Conservation (phyloP, 805 yeast species). For the Candida takata region DNA sequence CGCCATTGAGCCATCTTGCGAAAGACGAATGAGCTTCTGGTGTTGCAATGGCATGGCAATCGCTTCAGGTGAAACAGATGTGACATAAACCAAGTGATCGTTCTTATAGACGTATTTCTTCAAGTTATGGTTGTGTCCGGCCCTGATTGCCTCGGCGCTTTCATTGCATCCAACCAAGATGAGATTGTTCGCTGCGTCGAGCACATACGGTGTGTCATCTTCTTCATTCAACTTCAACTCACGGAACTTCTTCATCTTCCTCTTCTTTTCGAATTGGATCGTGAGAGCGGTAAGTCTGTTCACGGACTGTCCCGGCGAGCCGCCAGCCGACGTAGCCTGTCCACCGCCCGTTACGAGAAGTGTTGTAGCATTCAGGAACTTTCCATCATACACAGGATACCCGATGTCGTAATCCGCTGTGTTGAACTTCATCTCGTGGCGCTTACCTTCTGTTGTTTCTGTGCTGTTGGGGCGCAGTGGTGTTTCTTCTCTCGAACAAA, state of each 20-base stretch:
- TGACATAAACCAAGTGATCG: conserved; percentile 62
- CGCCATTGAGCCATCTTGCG: conserved; percentile 55
- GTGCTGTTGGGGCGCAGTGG: background rate
- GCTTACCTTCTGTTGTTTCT: background rate
- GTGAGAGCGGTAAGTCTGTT: conserved; percentile 73
- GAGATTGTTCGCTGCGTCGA: conserved; percentile 48
- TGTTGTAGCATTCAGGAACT: conserved; percentile 56
- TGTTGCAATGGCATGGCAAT: conserved; percentile 36
- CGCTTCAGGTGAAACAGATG: conserved; percentile 52
- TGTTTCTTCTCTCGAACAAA: no score
- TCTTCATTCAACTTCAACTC: conserved; percentile 56
- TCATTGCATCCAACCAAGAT: conserved; percentile 79
- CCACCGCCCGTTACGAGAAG: conserved; percentile 66
- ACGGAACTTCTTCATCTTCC: conserved; percentile 55
- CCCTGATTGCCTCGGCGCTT: conserved; percentile 47
- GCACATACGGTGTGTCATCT: conserved; percentile 80
- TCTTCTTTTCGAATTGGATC: conserved; percentile 46
- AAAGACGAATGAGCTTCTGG: conserved; percentile 50
- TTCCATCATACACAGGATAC: conserved; percentile 77
- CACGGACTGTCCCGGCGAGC: conserved; percentile 43
- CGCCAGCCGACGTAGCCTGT: conserved; percentile 60
- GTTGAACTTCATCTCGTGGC: conserved; percentile 15
- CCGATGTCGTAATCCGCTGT: conserved; percentile 33
- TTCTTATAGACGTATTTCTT: conserved; percentile 61
- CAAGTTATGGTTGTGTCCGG: conserved; percentile 58